Evolutionary conservation across 139 green algal genomes (phyloP).

Genomic region (Chlamydomonas schloesseri): DNA sequence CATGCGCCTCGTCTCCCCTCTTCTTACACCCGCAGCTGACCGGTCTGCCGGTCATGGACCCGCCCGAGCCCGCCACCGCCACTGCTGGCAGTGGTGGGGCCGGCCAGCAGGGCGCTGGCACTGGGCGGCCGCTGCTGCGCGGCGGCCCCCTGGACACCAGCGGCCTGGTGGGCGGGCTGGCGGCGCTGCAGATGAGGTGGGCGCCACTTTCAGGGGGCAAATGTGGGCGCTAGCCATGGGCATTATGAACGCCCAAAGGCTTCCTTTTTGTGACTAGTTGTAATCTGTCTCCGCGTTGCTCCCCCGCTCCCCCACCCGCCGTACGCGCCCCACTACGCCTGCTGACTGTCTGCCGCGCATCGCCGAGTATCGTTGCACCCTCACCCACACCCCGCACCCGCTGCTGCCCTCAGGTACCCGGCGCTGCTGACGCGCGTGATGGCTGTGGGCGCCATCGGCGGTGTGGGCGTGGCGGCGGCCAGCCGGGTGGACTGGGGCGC

Average conservation of each 20-base stretch:
- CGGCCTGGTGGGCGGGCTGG: neutral
- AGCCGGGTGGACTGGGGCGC: neutral
- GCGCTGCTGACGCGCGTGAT: constrained; percentile 6
- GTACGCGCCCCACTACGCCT: too few species aligned
- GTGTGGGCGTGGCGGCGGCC: neutral
- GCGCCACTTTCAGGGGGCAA: too few species aligned
- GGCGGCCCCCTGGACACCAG: neutral
- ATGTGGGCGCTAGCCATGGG: too few species aligned
- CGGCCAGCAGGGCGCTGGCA: neutral
- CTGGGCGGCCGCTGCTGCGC: neutral
- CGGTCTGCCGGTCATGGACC: neutral
- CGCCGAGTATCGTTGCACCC: too few species aligned
- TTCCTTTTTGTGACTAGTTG: too few species aligned
- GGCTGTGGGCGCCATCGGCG: neutral
- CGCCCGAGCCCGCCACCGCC: neutral
- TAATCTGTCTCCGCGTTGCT: too few species aligned
- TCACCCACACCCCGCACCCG: neutral
- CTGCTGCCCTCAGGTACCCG: constrained; percentile 1
- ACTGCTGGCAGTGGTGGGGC: too few species aligned
- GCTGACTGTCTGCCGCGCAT: too few species aligned
- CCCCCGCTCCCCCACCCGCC: too few species aligned
- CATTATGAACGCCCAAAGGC: too few species aligned
- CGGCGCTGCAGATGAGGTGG: constrained; percentile 14
- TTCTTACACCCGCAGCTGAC: constrained; percentile 4
- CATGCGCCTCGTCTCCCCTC: too few species aligned